phyloP scores from a whole-genome alignment of 176 grass and related monocot species.

The Oryza nivara region DNA sequence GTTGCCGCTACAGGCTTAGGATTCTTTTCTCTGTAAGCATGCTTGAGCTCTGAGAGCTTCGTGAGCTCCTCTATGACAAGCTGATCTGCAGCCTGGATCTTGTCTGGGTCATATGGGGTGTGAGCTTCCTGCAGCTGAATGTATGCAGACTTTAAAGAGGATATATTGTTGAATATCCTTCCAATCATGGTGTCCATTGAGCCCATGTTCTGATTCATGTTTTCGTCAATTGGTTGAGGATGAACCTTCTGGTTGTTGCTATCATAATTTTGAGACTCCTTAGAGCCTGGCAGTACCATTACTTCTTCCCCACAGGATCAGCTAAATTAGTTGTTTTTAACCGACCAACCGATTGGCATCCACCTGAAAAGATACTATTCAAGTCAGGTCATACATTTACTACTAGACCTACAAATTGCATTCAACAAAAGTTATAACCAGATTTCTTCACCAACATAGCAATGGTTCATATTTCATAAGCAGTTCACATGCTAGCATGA shows the following conservation, averaged over 20 bases:
- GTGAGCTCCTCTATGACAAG: conserved; percentile 94
- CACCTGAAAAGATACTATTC: conserved; percentile 36
- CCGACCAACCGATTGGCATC: conserved; percentile 20
- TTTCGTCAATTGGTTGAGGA: conserved; percentile 91
- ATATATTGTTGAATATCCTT: conserved; percentile 90
- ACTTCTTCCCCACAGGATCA: conserved; percentile 49
- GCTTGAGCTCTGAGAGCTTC: conserved; percentile 94
- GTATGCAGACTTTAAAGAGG: conserved; percentile 89
- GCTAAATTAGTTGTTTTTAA: conserved; percentile 31
- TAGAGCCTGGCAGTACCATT: conserved; percentile 57
- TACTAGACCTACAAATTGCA: background rate
- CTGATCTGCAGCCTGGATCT: conserved; percentile 85
- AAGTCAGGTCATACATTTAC: conserved; percentile 34
- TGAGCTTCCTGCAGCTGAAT: conserved; percentile 96
- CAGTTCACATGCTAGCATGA: no score
- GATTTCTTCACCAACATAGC: background rate
- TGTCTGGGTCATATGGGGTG: conserved; percentile 92
- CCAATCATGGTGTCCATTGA: conserved; percentile 72
- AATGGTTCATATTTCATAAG: background rate
- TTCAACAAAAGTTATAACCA: background rate
- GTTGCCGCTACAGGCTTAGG: conserved; percentile 78
- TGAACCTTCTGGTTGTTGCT: conserved; percentile 91
- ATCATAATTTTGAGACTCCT: conserved; percentile 76
- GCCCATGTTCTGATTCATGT: conserved; percentile 66
- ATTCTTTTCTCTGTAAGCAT: conserved; percentile 89